Evolutionary conservation across 495 filamentous ascomycete species (phyloP), one percentile per base, ranked within the genome.

Genomic region (Neurospora sublineolata): DNA sequence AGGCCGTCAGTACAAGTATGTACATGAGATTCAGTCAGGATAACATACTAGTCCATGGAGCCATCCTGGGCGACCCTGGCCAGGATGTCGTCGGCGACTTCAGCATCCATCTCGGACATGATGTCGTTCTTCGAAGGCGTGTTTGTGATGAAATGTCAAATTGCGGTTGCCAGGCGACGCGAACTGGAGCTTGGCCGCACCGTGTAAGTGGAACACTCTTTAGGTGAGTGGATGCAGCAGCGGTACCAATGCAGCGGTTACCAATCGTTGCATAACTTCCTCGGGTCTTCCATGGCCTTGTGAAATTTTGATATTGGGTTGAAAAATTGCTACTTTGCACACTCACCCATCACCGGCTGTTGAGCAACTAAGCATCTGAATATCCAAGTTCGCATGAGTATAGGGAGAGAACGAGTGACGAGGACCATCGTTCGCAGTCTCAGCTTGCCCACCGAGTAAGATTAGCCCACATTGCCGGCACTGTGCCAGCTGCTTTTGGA

Each of bases 41-140:
- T 68, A 38, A 70, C 84, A 80, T 86, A 94, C 92, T 87, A 84
- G 73, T 92, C 88, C 80, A 94, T 88, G 33, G 84, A 80, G 52
- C 89, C 89, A 79, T 91, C 90, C 74, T 86, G 82, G 74, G 91
- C 89, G 80, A 88, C 85, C 73, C 77, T 80, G 75, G 84, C 83
- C 64, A 95, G 83, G 74, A 91, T 81, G 77, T 87, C 87, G 76
- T 93, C 89, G 74, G 89, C 87, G 81, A 72, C 77, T 23, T 83
- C 84, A n/a, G 81, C 79, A 10, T 84, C 83, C 81, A 84, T 84
- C 38, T 69, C 74, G 58, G 73, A 64, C 79, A 82, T 84, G 58
- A 67, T 79, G 71, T 72, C 52, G 52, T 33, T 33, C 52, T 64
- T 60, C 6, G 6, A 33, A 33, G 52, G 27, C 69, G 72, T 60